A percentile compares a stretch with the other conserved stretches of the same genome.
phyloP scores from a whole-genome alignment of 2,329 filamentous ascomycete species.

The Apiospora koreana region DNA sequence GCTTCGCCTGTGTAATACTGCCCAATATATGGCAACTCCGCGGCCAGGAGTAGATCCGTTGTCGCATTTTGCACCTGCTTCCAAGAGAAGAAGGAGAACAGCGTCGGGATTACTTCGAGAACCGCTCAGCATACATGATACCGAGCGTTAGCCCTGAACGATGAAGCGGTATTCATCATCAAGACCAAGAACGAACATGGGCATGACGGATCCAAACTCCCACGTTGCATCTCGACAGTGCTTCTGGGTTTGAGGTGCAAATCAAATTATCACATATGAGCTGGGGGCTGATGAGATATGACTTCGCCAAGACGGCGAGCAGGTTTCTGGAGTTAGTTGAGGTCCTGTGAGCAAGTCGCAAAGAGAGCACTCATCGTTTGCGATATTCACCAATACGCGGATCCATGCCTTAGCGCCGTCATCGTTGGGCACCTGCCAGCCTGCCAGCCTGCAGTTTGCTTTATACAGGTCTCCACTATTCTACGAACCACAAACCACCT shows the following conservation, averaged over 20 bases:
- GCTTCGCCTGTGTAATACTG: neutral
- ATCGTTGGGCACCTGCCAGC: neutral
- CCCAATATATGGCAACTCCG: neutral
- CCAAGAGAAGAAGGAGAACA: neutral
- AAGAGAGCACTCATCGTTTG: no score
- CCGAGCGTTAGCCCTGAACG: neutral
- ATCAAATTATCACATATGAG: neutral
- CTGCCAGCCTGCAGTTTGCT: no score
- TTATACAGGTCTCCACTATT: neutral
- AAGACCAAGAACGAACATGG: neutral
- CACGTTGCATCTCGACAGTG: neutral
- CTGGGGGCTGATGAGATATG: neutral
- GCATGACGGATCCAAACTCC: neutral
- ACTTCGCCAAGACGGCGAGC: neutral
- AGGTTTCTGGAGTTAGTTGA: neutral
- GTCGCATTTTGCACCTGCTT: neutral
- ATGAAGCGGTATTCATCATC: neutral
- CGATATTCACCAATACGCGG: no score
- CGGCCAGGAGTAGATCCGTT: neutral
- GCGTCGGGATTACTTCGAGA: neutral
- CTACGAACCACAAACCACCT: neutral
- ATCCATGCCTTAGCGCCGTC: neutral
- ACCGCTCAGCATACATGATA: neutral
- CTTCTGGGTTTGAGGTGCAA: neutral
- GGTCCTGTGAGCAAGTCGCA: neutral